A percentile compares a stretch with the other conserved stretches of the same genome.
phyloP scores from a whole-genome alignment of 352 stramenopile species.

The Globisporangium takayamanum region DNA sequence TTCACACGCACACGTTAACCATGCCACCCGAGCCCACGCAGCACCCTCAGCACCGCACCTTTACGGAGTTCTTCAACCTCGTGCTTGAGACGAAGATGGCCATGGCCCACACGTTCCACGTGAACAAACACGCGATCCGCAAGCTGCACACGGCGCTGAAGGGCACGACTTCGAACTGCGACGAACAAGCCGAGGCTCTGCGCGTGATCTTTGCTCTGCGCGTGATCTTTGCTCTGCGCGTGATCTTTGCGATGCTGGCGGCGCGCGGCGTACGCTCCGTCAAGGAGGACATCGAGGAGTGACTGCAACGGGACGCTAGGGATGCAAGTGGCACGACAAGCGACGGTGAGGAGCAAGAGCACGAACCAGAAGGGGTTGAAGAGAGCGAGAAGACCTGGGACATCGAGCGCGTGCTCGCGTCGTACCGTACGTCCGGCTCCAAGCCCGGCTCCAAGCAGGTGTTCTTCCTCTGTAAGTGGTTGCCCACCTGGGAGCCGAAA shows the following conservation, averaged over 20 bases:
- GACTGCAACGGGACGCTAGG: too few relatives aligned
- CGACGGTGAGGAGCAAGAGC: too few relatives aligned
- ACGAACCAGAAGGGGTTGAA: neutral
- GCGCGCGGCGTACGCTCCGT: neutral
- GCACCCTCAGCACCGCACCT: too few relatives aligned
- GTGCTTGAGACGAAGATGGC: too few relatives aligned
- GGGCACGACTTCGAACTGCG: neutral
- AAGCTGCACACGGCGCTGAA: neutral
- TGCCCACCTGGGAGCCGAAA: constrained; percentile 10
- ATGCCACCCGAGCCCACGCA: neutral
- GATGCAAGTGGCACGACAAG: too few relatives aligned
- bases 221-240: neutral
- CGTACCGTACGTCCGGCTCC: too few relatives aligned
- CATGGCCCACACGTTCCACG: neutral
- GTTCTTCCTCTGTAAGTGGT: constrained; percentile 21
- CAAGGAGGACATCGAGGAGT: too few relatives aligned
- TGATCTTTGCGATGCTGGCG: neutral
- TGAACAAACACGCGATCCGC: neutral
- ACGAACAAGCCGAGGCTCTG: neutral
- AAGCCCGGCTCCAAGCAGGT: neutral
- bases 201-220: neutral
- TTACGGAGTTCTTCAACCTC: too few relatives aligned
- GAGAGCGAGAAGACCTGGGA: too few relatives aligned
- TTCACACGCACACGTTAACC: neutral
- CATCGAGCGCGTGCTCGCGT: too few relatives aligned